phyloP scores from a whole-genome alignment of 768 basidiomycete genomes.

The Russula dissimulans region DNA sequence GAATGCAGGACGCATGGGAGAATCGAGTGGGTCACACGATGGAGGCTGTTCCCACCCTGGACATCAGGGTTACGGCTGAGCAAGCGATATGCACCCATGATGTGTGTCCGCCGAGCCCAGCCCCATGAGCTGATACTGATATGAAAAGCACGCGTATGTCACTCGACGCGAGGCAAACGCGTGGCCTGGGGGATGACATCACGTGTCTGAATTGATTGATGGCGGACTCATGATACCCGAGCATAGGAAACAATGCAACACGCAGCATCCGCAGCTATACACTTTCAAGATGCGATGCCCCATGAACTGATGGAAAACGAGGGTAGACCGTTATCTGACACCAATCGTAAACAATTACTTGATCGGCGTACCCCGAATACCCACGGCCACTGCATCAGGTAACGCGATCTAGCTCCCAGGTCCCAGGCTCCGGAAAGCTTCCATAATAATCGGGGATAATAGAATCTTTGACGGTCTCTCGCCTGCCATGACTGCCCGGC shows the following conservation, averaged over 20 bases:
- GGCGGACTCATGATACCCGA: not conserved
- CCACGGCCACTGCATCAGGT: not conserved
- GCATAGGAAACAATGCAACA: not conserved
- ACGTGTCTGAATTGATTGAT: not conserved
- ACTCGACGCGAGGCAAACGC: slow-evolving; percentile 12
- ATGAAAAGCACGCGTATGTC: slow-evolving; percentile 10
- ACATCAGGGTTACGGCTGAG: slow-evolving; percentile 5
- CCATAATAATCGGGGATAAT: too few species aligned
- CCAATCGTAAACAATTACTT: not conserved
- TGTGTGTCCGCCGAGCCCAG: not conserved
- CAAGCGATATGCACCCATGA: not conserved
- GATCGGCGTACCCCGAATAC: not conserved
- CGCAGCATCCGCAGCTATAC: not conserved
- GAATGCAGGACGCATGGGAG: not conserved
- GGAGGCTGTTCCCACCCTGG: slow-evolving; percentile 6
- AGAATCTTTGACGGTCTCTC: not conserved
- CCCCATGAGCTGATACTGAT: not conserved
- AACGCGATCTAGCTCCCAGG: not conserved
- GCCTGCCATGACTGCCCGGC: not conserved
- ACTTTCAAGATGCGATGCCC: not conserved
- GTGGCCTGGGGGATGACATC: not conserved
- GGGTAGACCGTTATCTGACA: slow-evolving; percentile 6
- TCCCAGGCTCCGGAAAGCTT: not conserved
- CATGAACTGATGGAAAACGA: not conserved
- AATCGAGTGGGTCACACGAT: slow-evolving; percentile 1